Conservation (phyloP, 1,139 yeast species). For the Pichia sp. region DNA sequence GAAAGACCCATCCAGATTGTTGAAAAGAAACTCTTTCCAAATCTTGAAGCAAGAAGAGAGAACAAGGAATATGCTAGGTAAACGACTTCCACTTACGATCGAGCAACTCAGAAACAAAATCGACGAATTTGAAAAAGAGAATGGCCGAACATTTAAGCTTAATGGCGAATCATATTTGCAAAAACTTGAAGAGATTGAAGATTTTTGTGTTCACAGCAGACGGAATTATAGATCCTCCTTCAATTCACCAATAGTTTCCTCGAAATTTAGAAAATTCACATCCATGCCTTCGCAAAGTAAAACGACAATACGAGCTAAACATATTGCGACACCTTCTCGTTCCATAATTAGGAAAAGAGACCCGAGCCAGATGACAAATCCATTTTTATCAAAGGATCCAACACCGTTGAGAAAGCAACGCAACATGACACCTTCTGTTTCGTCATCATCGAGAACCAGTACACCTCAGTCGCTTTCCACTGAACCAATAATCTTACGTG, state of each 20-base stretch:
- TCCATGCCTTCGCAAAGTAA: background rate
- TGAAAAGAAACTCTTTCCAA: slow-evolving; percentile 73
- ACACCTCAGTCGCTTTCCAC: slow-evolving; percentile 19
- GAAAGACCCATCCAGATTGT: slow-evolving; percentile 73
- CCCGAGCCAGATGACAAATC: slow-evolving; percentile 17
- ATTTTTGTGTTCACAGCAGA: slow-evolving; percentile 7
- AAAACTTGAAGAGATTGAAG: slow-evolving; percentile 21
- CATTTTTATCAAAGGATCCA: slow-evolving; percentile 17
- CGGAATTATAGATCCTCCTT: slow-evolving; percentile 11
- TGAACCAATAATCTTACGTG: slow-evolving; percentile 27
- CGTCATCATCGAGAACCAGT: background rate
- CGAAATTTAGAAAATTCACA: background rate
- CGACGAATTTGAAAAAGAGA: slow-evolving; percentile 41
- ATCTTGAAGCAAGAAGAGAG: slow-evolving; percentile 77
- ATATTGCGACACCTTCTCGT: slow-evolving; percentile 10
- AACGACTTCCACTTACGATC: slow-evolving; percentile 62
- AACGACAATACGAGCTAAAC: background rate
- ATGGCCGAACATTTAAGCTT: slow-evolving; percentile 39
- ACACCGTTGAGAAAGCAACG: slow-evolving; percentile 22
- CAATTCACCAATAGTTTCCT: slow-evolving; percentile 8
- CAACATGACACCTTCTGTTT: background rate
- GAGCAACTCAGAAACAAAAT: slow-evolving; percentile 47
- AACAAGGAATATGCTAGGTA: slow-evolving; percentile 60
- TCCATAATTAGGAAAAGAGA: slow-evolving; percentile 16
- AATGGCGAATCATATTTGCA: slow-evolving; percentile 44